A percentile compares a stretch with the other conserved stretches of the same genome.
Evolutionary conservation across 345 rosid species (phyloP).

Genomic region (Linum lewisii): DNA sequence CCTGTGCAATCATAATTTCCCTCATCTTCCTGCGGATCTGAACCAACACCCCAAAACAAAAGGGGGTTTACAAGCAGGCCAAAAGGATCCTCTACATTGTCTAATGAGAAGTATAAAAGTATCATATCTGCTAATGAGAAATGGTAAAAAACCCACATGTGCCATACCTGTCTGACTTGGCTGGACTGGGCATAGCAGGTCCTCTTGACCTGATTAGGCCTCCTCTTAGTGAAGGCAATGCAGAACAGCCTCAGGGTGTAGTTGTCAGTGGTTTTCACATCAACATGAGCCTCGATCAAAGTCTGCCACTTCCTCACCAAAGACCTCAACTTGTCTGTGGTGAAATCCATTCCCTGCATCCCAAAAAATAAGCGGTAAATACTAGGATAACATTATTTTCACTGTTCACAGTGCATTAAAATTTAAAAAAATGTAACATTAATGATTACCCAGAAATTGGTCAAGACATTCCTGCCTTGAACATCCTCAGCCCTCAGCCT

Average conservation of each 20-base stretch:
- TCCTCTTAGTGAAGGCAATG: slow-evolving; percentile 23
- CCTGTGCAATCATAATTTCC: too few relatives aligned
- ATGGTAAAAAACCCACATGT: too few relatives aligned
- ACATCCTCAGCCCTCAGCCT: too few relatives aligned
- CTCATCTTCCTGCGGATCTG: slow-evolving; percentile 28
- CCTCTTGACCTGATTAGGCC: slow-evolving; percentile 25
- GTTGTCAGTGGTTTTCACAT: slow-evolving; percentile 23
- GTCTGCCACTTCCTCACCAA: slow-evolving; percentile 23
- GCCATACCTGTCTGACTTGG: slow-evolving; percentile 20
- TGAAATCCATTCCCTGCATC: slow-evolving; percentile 24
- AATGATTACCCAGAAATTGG: slow-evolving; percentile 21
- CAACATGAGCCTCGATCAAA: slow-evolving; percentile 29
- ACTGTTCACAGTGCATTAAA: not conserved
- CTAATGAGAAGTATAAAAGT: not conserved
- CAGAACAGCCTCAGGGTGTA: slow-evolving; percentile 23
- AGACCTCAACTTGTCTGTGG: slow-evolving; percentile 25
- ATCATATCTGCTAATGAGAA: not conserved
- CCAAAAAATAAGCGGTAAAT: not conserved
- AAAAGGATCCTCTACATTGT: not conserved
- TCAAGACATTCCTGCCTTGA: too few relatives aligned
- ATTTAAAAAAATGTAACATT: not conserved
- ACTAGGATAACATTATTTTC: not conserved
- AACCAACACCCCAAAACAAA: not conserved
- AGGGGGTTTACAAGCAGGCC: not conserved
- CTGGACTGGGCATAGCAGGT: slow-evolving; percentile 29